Base-by-base conservation (phyloP, 225 moss, liverwort and hornwort species). In the Takakia lepidozioides region DNA sequence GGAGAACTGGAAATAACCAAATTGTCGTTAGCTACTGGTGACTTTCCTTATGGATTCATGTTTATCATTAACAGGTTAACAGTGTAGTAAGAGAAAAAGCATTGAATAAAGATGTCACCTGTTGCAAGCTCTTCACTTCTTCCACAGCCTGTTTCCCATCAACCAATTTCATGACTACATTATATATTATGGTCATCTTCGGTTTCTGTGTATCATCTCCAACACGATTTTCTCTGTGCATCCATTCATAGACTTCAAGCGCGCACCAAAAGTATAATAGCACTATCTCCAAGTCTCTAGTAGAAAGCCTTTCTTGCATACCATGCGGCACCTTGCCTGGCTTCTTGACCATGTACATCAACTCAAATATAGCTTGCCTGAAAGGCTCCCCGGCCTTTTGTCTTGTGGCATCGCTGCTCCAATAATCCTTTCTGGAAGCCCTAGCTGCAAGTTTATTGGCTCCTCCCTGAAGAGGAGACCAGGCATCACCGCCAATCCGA, bases 181-280 rank as follows among this genome's bases (percentile, higher is more conserved):
- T 73, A 30, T 74, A 86, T 88, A 93, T 93, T 52, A 93, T 93
- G 3, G 69, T 49, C 93, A 93, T 93, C 93, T 88, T 93, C 62
- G 88, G 47, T 46, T 93, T 86, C 20, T 93, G 85, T 17, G 93
- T 93, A 34, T 81, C 83, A 25, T 88, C 80, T 54, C 85, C 51
- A 18, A 93, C 88, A 28, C 82, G 88, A 69, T 93, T 93, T 54
- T 85, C 80, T 55, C 71, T 88, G 34, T 85, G 88, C 93, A 93
- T 93, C 93, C 93, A 93, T 28, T 93, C 93, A 44, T 88, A 93
- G 36, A 93, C 93, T 58, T 93, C 93, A 19, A 93, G 71, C 6
- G 93, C 93, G 59, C 85, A 93, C 93, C 93, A 93, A 16, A 93
- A 93, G 52, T 93, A 88, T 4, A 80, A 72, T 28, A 93, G 80